phyloP scores from a whole-genome alignment of 169 alveolate genomes.

The Plasmodium adleri region DNA sequence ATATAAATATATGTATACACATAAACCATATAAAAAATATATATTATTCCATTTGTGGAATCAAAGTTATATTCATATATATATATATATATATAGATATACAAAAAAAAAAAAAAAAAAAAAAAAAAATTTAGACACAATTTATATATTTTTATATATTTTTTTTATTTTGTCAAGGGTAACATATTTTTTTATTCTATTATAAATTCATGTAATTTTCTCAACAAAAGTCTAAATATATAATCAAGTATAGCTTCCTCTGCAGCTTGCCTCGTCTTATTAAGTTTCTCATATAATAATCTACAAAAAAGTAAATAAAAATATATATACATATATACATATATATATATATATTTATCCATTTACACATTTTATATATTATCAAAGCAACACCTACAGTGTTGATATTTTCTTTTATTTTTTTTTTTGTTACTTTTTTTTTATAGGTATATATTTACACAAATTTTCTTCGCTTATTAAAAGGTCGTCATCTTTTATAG shows the following conservation, averaged over 20 bases:
- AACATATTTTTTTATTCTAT: too few species aligned
- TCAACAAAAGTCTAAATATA: slow-evolving; percentile 20
- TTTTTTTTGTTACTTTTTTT: slow-evolving; percentile 37
- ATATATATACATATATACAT: neutral
- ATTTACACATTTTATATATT: too few species aligned
- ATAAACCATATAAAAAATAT: too few species aligned
- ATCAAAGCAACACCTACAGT: too few species aligned
- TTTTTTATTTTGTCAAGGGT: neutral
- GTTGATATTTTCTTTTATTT: neutral
- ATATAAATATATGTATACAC: slow-evolving; percentile 2
- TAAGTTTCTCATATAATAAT: slow-evolving; percentile 46
- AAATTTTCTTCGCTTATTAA: neutral
- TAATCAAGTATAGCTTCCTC: slow-evolving; percentile 58
- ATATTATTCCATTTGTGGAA: too few species aligned
- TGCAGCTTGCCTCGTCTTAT: slow-evolving; percentile 37
- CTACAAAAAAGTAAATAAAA: neutral
- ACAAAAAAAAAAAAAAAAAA: too few species aligned
- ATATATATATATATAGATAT: too few species aligned
- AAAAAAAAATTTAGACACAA: too few species aligned
- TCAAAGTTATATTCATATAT: too few species aligned
- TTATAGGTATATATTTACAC: slow-evolving; percentile 66
- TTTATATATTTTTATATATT: too few species aligned
- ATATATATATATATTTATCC: neutral
- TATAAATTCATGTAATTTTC: slow-evolving; percentile 31
- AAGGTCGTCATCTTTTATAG: neutral